A percentile compares a stretch with the other conserved stretches of the same genome.
These are phyloP conservation scores for Sclerotinia minor DNA, from an alignment of 2,329 filamentous ascomycete genomes.

Conservation along the genomic window DNA sequence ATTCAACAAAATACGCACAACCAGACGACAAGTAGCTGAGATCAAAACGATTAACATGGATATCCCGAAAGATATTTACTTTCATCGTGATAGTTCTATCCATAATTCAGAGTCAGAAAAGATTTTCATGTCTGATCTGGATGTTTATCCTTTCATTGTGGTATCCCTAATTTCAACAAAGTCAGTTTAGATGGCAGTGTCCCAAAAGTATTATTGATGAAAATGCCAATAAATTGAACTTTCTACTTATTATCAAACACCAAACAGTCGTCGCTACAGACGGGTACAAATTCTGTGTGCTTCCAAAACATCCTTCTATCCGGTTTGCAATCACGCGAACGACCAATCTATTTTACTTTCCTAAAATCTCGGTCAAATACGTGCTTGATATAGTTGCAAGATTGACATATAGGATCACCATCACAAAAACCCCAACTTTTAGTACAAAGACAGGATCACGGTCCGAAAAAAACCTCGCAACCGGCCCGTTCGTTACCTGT, in stretches of 20 bases:
- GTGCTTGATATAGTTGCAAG: not conserved
- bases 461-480: not conserved
- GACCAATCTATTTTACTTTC: not conserved
- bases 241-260: not conserved
- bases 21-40: not conserved
- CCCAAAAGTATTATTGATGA: not conserved
- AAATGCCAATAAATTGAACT: not conserved
- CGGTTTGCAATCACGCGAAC: not conserved
- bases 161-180: not conserved
- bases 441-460: not conserved
- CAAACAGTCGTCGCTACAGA: not conserved
- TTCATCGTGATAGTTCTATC: not conserved
- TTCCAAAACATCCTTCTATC: conserved; percentile 12
- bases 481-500: not conserved
- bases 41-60: not conserved
- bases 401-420: not conserved
- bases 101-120: not conserved
- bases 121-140: not conserved
- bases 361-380: not conserved
- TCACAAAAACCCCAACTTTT: not conserved
- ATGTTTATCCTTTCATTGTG: not conserved
- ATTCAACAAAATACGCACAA: not conserved
- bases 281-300: not conserved
- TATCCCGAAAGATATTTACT: not conserved
- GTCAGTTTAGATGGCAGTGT: not conserved